Evolutionary conservation across 345 rosid species (phyloP).

Genomic region (Xanthoceras sorbifolium): DNA sequence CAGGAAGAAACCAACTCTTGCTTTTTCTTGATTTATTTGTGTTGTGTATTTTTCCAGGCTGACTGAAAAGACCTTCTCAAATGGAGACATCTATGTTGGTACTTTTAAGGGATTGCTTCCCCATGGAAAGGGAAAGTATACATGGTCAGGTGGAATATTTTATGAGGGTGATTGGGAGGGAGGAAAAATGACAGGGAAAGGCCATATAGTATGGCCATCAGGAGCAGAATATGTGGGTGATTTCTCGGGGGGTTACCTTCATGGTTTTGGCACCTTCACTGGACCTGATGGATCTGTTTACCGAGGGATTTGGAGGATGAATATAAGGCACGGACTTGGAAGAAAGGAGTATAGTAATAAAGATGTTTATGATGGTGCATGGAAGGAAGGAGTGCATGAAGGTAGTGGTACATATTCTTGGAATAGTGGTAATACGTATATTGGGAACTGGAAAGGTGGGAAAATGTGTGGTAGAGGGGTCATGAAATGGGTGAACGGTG

Average conservation of each 20-base stretch:
- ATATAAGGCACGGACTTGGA: slow-evolving; percentile 79
- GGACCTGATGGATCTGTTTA: slow-evolving; percentile 63
- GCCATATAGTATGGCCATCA: slow-evolving; percentile 65
- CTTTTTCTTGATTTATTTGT: neutral
- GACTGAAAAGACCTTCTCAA: slow-evolving; percentile 46
- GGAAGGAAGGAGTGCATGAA: slow-evolving; percentile 91
- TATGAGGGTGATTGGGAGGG: slow-evolving; percentile 89
- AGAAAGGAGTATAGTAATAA: slow-evolving; percentile 67
- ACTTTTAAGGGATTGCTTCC: slow-evolving; percentile 62
- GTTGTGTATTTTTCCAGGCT: slow-evolving; percentile 38
- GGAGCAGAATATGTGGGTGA: slow-evolving; percentile 85
- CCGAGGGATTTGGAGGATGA: slow-evolving; percentile 85
- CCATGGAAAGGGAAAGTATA: slow-evolving; percentile 76
- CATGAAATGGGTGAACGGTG: slow-evolving; percentile 90
- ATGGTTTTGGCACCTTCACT: slow-evolving; percentile 71
- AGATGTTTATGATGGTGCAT: slow-evolving; percentile 78
- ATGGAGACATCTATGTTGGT: slow-evolving; percentile 75
- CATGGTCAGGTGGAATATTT: slow-evolving; percentile 66
- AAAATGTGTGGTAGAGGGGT: slow-evolving; percentile 84
- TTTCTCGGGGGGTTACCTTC: slow-evolving; percentile 85
- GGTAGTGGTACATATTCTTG: slow-evolving; percentile 82
- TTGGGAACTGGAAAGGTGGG: slow-evolving; percentile 84
- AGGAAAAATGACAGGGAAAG: slow-evolving; percentile 85
- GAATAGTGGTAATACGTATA: slow-evolving; percentile 73
- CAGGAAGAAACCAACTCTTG: neutral